Evolutionary conservation across 345 rosid species (phyloP), one percentile per base, ranked within the genome.

Genomic region (Camelina neglecta): DNA sequence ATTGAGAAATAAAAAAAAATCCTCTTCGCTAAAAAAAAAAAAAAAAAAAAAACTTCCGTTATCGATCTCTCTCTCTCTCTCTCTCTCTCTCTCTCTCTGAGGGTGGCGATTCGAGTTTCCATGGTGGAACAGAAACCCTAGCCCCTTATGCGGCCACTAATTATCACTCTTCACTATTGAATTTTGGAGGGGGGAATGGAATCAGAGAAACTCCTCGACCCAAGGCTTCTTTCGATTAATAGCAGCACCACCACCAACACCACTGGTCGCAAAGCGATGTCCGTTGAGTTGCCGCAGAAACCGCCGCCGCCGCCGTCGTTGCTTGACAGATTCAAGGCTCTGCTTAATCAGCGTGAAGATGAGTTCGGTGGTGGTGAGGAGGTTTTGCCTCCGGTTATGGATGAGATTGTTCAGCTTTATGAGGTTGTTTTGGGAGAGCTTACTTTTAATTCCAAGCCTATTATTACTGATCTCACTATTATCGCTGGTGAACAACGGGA

Each of bases 381-480:
- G 53, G 80, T 56, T 48, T 24, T 42, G 39, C 76, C 81, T 35
- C 83, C 74, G 59, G 62, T 81, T 61, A 56, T 54, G 64, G 88
- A 79, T 54, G 98, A 91, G 61, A 80, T 96, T 42, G 97, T 93
- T 68, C 85, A 85, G 59, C 82, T 93, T 21, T 96, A 96, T 74
- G 89, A 86, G 81, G 69, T 80, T 48, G 60, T 91, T 9, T 80
- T 96, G 62, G 83, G 89, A 4, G 99, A 96, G 47, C 83, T 96
- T 41, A 85, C 88, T 48, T 82, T 96, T 83, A 96, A 93, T 86
- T 96, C 97, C 44, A 96, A 96, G 84, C 99, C 99, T 61, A 85
- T 93, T 21, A 96, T 96, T 79, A 96, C 96, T 51, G 98, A 96
- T 86, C 93, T 96, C 79, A 96, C 99, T 2, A 91, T 93, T 63